Evolutionary conservation across 305 asterid species (phyloP).

Genomic region (Solanum hybrid): DNA sequence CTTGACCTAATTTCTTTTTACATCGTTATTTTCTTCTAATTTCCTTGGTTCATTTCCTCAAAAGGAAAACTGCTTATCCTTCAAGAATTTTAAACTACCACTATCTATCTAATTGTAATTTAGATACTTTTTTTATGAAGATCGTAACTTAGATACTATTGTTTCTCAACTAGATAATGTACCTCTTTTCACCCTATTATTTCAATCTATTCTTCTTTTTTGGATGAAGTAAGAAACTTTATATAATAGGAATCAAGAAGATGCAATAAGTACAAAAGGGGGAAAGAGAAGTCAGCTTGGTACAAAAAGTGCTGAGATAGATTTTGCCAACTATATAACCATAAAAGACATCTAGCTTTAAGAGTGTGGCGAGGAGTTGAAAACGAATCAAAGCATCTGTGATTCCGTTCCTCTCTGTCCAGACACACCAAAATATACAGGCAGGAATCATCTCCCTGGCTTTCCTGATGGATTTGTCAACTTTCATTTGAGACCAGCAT

Average conservation of each 20-base stretch:
- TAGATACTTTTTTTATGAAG: neutral
- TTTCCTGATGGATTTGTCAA: neutral
- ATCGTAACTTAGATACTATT: neutral
- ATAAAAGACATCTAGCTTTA: neutral
- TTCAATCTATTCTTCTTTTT: neutral
- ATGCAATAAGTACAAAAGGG: neutral
- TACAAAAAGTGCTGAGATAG: neutral
- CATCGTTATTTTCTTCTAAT: neutral
- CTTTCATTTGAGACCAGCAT: neutral
- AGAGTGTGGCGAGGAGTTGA: neutral
- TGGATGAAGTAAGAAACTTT: neutral
- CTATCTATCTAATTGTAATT: neutral
- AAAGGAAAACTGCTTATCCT: neutral
- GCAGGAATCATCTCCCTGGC: neutral
- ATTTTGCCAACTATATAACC: neutral
- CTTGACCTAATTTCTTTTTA: neutral
- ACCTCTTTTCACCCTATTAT: neutral
- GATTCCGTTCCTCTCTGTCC: neutral
- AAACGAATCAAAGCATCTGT: neutral
- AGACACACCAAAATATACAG: neutral
- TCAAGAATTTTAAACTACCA: neutral
- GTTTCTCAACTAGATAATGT: neutral
- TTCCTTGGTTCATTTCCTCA: neutral
- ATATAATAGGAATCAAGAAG: neutral
- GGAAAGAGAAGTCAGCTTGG: neutral